Base-by-base conservation (phyloP, 805 yeast species). In the Metschnikowia vanudenii region DNA sequence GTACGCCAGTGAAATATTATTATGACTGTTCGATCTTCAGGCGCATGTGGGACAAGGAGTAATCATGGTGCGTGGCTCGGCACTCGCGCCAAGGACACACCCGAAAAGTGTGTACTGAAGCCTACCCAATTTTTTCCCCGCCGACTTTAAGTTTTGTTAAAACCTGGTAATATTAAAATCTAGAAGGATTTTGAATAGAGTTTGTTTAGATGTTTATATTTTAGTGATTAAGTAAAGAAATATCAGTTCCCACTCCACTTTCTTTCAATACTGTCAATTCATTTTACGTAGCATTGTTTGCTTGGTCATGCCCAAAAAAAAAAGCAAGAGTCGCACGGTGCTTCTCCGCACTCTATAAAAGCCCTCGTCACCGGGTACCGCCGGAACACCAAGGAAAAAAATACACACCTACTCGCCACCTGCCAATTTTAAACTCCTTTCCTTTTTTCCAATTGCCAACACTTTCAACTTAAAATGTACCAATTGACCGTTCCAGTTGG, bases 401-500 rank as follows among this genome's bases (percentile, higher is more conserved):
- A 24, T n/a, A 22, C 4, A 11, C 12, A 11, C 17, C 19, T 29
- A 13, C 46, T 42, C 40, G 37, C 37, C 46, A 8, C 41, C 17
- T 26, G 22, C 16, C 17, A 19, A 28, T 18, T 39, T 19, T 41
- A 10, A 12, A 17, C 36, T 29, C 30, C 5, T 14, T 29, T 9
- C 10, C 19, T 28, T 29, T 28, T 28, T 30, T 31, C 14, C 37
- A 22, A 33, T 16, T 32, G 33, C n/a, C 17, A 18, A 9, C 37
- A 33, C 36, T 18, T 29, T 24, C 13, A 30, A 13, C 17, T 19
- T 12, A 34, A 37, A 43, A 58, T 57, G 62, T 54, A 37, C 5
- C 65, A 60, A 31, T 59, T 68, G 37, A 71, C 75, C 19, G 85
- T 82, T 12, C 80, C 81, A 19, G 87, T 84, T 32, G 91, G 89